Evolutionary conservation across 371 early-diverging fungal species (phyloP).

Genomic region (Mortierella sp.): DNA sequence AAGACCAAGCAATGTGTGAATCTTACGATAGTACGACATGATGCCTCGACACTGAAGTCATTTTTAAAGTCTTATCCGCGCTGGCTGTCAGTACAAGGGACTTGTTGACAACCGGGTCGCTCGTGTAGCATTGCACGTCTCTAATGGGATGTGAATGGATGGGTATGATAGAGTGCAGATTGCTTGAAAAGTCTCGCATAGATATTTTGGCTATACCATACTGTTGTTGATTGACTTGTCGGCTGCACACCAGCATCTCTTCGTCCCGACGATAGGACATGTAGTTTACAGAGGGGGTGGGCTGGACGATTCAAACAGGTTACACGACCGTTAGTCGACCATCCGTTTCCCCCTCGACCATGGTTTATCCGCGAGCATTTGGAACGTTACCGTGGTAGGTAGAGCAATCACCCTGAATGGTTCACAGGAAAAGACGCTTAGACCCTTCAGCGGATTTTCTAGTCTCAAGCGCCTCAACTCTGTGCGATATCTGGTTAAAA

Average conservation of each 20-base stretch:
- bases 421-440: too few relatives aligned
- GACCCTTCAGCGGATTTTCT: background rate
- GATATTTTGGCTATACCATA: slow-evolving; percentile 36
- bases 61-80: slow-evolving; percentile 42
- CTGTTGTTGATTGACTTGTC: slow-evolving; percentile 6
- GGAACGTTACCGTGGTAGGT: slow-evolving; percentile 4
- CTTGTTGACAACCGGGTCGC: slow-evolving; percentile 10
- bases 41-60: slow-evolving; percentile 20
- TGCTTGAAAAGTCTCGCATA: slow-evolving; percentile 33
- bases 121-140: slow-evolving; percentile 40
- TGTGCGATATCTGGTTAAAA: slow-evolving; percentile 11
- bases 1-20: too few relatives aligned
- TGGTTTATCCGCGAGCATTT: too few relatives aligned
- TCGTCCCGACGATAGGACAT: slow-evolving; percentile 34
- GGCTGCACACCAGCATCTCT: slow-evolving; percentile 39
- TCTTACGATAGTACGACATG: slow-evolving; percentile 24
- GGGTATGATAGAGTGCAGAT: slow-evolving; percentile 17
- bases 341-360: too few relatives aligned
- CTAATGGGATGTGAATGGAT: slow-evolving; percentile 31
- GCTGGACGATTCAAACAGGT: background rate
- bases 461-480: slow-evolving; percentile 17
- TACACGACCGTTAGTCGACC: background rate
- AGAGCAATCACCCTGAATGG: background rate
- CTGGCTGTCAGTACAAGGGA: slow-evolving; percentile 40
- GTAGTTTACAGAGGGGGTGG: slow-evolving; percentile 6